Conservation (phyloP, 306 rosid species). For the Casuarina cunninghamiana region DNA sequence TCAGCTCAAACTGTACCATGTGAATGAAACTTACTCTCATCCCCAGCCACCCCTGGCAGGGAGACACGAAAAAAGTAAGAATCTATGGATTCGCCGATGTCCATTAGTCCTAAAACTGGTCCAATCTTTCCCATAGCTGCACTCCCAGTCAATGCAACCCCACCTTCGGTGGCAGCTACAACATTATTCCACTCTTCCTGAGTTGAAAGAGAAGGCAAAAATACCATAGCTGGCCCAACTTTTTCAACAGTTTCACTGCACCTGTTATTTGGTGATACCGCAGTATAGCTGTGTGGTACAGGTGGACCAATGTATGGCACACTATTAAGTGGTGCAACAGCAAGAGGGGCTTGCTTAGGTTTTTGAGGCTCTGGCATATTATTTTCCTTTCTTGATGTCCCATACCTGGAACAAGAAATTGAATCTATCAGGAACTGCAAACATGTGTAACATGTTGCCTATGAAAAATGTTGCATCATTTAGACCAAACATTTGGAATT, state of each 20-base stretch:
- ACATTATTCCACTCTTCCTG: slow-evolving; percentile 28
- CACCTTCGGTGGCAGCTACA: slow-evolving; percentile 32
- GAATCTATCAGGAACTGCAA: not conserved
- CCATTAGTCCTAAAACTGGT: slow-evolving; percentile 40
- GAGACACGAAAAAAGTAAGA: slow-evolving; percentile 40
- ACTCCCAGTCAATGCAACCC: slow-evolving; percentile 46
- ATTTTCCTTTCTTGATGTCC: not conserved
- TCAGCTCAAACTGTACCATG: not conserved
- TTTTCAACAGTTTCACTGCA: slow-evolving; percentile 9
- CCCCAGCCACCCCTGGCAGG: slow-evolving; percentile 40
- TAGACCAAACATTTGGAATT: not conserved
- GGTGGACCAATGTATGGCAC: slow-evolving; percentile 26
- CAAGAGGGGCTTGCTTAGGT: slow-evolving; percentile 19
- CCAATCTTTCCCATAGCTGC: slow-evolving; percentile 37
- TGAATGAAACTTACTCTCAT: slow-evolving; percentile 39
- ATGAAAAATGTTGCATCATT: not conserved
- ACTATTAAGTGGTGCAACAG: slow-evolving; percentile 18
- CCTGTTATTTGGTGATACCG: not conserved
- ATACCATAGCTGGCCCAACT: slow-evolving; percentile 31
- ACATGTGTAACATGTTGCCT: not conserved
- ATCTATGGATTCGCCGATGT: slow-evolving; percentile 39
- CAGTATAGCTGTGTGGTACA: slow-evolving; percentile 12
- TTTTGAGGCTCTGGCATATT: slow-evolving; percentile 5
- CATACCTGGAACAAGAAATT: slow-evolving; percentile 1
- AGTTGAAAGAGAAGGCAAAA: slow-evolving; percentile 42